phyloP scores from a whole-genome alignment of 73 alveolate species.

The Halteria grandinella region DNA sequence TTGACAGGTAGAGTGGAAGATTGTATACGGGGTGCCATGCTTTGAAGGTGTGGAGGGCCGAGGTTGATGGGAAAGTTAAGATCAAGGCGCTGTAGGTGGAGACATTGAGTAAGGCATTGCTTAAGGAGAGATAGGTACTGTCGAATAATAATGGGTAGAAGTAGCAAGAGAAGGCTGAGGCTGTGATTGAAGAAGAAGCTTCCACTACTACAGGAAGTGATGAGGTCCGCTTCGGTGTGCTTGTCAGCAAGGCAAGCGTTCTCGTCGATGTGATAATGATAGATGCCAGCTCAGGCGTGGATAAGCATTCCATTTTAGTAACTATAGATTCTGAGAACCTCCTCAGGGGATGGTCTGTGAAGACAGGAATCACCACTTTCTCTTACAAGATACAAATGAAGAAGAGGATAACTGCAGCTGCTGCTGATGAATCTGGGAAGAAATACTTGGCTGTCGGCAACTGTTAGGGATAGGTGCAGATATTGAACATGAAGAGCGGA shows the following conservation, averaged over 20 bases:
- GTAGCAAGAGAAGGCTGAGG: too few species aligned
- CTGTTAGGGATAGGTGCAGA: constrained; percentile 52
- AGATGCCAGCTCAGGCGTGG: too few species aligned
- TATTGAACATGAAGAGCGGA: constrained; percentile 60
- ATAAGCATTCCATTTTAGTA: too few species aligned
- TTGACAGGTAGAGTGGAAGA: constrained; percentile 41
- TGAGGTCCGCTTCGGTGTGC: too few species aligned
- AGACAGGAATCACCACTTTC: constrained; percentile 22
- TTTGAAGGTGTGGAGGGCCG: constrained; percentile 48
- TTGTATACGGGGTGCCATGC: constrained; percentile 55
- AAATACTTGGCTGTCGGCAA: constrained; percentile 62
- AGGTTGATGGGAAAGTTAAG: constrained; percentile 61
- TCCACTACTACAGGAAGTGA: too few species aligned
- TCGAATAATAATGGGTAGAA: background rate
- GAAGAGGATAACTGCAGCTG: constrained; percentile 68
- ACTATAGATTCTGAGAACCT: constrained; percentile 68
- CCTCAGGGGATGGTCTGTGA: constrained; percentile 59
- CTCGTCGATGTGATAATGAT: constrained; percentile 37
- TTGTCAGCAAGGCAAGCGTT: constrained; percentile 48
- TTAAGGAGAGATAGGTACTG: constrained; percentile 48
- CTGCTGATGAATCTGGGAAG: constrained; percentile 33
- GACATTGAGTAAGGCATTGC: constrained; percentile 42
- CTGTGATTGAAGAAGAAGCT: too few species aligned
- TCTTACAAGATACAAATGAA: constrained; percentile 52
- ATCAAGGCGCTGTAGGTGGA: constrained; percentile 57